Evolutionary conservation across 2,329 filamentous ascomycete species (phyloP).

Genomic region (Fusarium sp.): DNA sequence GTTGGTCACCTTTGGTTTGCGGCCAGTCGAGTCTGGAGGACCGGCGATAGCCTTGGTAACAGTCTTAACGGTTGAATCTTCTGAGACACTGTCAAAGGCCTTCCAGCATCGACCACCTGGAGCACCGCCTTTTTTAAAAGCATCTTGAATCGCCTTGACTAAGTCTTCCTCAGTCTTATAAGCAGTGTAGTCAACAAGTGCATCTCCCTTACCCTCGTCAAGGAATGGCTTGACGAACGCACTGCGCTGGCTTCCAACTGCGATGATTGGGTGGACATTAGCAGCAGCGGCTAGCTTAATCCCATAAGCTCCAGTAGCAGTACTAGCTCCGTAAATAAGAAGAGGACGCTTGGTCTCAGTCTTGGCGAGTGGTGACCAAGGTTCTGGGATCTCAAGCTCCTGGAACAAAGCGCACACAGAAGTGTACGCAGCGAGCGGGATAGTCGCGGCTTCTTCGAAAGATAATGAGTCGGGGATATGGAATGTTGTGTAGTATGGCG

Average conservation of each 20-base stretch:
- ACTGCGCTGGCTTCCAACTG: constrained; percentile 56
- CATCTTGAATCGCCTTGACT: background rate
- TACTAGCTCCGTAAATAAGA: constrained; percentile 61
- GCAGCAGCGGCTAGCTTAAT: constrained; percentile 61
- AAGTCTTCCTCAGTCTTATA: background rate
- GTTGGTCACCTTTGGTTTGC: constrained; percentile 2
- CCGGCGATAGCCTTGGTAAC: background rate
- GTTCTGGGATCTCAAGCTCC: background rate
- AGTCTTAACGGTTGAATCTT: background rate
- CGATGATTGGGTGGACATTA: constrained; percentile 68
- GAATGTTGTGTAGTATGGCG: constrained; percentile 65
- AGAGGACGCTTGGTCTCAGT: constrained; percentile 48
- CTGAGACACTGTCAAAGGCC: constrained; percentile 1
- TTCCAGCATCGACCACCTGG: constrained; percentile 4
- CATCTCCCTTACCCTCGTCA: constrained; percentile 19
- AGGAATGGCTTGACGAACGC: constrained; percentile 11
- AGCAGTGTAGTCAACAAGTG: constrained; percentile 6
- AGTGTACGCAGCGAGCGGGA: constrained; percentile 12
- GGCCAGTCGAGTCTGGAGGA: background rate
- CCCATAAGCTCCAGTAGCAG: constrained; percentile 65
- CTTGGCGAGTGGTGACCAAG: constrained; percentile 11
- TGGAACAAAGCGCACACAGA: constrained; percentile 17
- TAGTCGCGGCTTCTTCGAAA: constrained; percentile 11
- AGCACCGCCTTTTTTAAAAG: background rate
- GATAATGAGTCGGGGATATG: constrained; percentile 52